Conservation (phyloP, 1,284 basidiomycete species). For the Thelephora terrestris region DNA sequence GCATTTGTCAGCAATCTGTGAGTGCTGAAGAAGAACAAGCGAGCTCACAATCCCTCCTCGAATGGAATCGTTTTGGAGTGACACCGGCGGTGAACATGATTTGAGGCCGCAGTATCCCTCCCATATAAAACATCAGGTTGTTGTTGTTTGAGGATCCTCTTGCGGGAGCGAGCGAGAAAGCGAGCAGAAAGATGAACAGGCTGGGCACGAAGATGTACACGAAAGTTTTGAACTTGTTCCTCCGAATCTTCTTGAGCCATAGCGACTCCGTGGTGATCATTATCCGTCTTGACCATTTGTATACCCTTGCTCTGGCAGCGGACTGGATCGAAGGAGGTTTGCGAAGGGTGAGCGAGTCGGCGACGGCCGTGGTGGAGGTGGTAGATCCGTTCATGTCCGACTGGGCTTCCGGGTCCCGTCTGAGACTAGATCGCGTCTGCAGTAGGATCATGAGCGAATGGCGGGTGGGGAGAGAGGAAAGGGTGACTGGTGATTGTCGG, state of each 20-base stretch:
- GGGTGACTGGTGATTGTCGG: too few species aligned
- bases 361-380: too few species aligned
- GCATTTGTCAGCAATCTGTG: too few species aligned
- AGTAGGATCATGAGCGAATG: too few species aligned
- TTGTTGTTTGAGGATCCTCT: not conserved
- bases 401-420: too few species aligned
- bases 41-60: not conserved
- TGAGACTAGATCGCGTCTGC: too few species aligned
- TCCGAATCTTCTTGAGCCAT: not conserved
- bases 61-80: not conserved
- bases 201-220: not conserved
- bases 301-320: not conserved
- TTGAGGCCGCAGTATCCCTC: not conserved
- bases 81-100: not conserved
- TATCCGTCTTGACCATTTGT: not conserved
- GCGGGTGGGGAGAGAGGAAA: too few species aligned
- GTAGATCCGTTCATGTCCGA: too few species aligned
- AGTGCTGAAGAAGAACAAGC: too few species aligned
- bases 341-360: too few species aligned
- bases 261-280: slow-evolving; percentile 1
- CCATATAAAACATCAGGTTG: not conserved
- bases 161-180: not conserved
- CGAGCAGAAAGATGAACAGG: not conserved
- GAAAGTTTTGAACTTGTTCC: not conserved
- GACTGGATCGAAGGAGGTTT: too few species aligned